Evolutionary conservation across 2,329 filamentous ascomycete species (phyloP).

Genomic region (Colletotrichum euphorbiae): DNA sequence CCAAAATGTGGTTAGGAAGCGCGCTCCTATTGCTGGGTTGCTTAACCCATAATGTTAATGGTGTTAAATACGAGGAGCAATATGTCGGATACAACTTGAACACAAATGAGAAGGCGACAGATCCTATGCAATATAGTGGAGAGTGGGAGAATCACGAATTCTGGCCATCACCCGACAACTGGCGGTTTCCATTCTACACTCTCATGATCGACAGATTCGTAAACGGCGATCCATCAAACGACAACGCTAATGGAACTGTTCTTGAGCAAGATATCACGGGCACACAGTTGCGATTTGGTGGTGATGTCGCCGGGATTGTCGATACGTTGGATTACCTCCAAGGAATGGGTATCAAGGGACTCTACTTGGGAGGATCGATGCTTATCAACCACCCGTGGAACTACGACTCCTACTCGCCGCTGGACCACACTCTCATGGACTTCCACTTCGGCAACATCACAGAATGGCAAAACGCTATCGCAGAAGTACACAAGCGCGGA

Average conservation of each 20-base stretch:
- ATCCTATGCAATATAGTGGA: constrained; percentile 69
- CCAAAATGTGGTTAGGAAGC: constrained; percentile 37
- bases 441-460: constrained; percentile 70
- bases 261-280: constrained; percentile 71
- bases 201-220: constrained; percentile 73
- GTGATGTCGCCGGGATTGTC: constrained; percentile 69
- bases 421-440: constrained; percentile 74
- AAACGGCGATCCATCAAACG: constrained; percentile 73
- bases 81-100: constrained; percentile 69
- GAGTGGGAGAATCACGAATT: constrained; percentile 65
- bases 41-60: constrained; percentile 41
- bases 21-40: constrained; percentile 34
- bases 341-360: constrained; percentile 72
- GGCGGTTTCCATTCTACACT: constrained; percentile 75
- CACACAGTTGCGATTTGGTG: constrained; percentile 73
- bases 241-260: constrained; percentile 69
- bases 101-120: constrained; percentile 63
- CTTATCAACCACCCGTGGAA: constrained; percentile 75
- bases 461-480: constrained; percentile 67
- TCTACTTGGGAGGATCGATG: constrained; percentile 72
- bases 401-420: constrained; percentile 67
- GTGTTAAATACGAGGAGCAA: constrained; percentile 44
- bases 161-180: constrained; percentile 67
- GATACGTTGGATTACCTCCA: constrained; percentile 73
- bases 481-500: constrained; percentile 68